Evolutionary conservation across 345 rosid species (phyloP).

Genomic region (Heritiera fomes): DNA sequence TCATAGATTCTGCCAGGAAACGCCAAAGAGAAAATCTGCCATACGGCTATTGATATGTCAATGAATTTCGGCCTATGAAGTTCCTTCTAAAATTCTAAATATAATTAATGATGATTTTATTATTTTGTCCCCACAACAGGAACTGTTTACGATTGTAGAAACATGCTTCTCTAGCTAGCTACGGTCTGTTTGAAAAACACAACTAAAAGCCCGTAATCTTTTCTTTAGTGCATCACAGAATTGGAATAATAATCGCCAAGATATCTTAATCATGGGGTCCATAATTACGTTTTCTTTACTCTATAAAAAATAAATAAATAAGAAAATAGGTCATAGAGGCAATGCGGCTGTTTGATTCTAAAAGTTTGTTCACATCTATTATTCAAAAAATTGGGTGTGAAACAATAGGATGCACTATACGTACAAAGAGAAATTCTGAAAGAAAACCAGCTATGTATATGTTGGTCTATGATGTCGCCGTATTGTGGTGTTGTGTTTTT

Average conservation of each 20-base stretch:
- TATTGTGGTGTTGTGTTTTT: not conserved
- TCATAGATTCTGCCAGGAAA: no score
- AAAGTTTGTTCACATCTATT: not conserved
- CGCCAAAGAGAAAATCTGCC: no score
- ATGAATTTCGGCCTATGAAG: not conserved
- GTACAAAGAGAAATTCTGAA: not conserved
- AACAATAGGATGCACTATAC: not conserved
- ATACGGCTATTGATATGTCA: not conserved
- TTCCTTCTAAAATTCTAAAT: not conserved
- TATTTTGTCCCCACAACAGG: not conserved
- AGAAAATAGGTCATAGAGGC: no score
- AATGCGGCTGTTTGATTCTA: not conserved
- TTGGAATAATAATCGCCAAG: not conserved
- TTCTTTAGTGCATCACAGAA: not conserved
- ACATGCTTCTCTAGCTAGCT: not conserved
- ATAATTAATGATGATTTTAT: not conserved
- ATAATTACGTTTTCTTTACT: not conserved
- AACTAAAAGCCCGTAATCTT: not conserved
- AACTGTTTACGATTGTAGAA: not conserved
- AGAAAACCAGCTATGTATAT: not conserved
- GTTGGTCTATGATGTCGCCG: not conserved
- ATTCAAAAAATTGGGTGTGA: not conserved
- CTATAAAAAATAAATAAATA: not conserved
- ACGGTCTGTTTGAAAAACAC: not conserved
- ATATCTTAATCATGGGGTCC: not conserved